A percentile compares a stretch with the other conserved stretches of the same genome.
Conservation (phyloP, 163 green algal species). For the Chlorella variabilis region DNA sequence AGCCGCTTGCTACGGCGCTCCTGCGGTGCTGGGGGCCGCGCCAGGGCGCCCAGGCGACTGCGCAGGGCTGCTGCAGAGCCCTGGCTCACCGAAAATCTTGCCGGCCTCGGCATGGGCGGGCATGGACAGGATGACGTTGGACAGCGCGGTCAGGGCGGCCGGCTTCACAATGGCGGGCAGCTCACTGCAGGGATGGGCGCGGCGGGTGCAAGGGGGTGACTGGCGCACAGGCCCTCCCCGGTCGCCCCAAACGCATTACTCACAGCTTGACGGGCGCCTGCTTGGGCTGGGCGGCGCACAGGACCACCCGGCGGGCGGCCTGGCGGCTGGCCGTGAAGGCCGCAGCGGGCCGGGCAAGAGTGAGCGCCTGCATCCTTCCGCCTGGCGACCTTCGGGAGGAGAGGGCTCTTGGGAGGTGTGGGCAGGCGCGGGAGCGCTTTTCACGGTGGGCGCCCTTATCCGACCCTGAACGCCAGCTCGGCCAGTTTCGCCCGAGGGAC, state of each 20-base stretch:
- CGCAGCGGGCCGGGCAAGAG: constrained; percentile 2
- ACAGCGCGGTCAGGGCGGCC: constrained; percentile 57
- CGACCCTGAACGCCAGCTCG: too few relatives aligned
- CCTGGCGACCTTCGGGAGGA: neutral
- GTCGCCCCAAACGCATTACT: neutral
- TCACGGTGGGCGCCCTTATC: too few relatives aligned
- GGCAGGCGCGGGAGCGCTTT: too few relatives aligned
- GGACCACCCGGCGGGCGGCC: constrained; percentile 19
- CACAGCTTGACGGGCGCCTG: neutral
- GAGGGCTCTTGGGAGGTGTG: too few relatives aligned
- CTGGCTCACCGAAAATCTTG: constrained; percentile 37
- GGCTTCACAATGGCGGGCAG: constrained; percentile 61
- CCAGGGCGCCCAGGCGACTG: neutral
- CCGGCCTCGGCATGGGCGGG: constrained; percentile 83
- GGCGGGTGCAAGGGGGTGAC: neutral
- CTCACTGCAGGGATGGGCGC: constrained; percentile 24
- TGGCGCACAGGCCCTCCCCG: neutral
- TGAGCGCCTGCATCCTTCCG: constrained; percentile 32
- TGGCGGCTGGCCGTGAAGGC: constrained; percentile 1
- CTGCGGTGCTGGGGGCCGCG: too few relatives aligned
- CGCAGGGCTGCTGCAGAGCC: too few relatives aligned
- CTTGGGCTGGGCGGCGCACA: neutral
- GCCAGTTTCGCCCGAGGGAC: too few relatives aligned
- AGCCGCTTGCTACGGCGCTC: neutral
- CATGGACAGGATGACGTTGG: constrained; percentile 76